A percentile compares a stretch with the other conserved stretches of the same genome.
These are phyloP conservation scores for Xerophyta viscosa DNA, from an alignment of 106 monocot species.

Conservation along the genomic window DNA sequence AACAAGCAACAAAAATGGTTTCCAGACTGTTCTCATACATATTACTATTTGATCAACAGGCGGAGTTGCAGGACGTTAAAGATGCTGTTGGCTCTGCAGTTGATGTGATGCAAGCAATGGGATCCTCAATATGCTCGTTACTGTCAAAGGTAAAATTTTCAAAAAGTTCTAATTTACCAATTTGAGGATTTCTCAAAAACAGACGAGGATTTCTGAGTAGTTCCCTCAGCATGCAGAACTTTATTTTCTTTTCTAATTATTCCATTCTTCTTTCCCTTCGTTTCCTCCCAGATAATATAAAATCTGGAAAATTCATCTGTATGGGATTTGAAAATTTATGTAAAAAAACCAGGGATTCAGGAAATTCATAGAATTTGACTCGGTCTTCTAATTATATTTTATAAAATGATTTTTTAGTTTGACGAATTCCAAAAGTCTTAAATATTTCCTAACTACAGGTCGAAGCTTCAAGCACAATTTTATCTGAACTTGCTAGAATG, in stretches of 20 bases:
- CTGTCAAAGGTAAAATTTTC: constrained; percentile 14
- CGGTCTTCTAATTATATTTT: neutral
- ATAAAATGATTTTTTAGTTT: too few relatives aligned
- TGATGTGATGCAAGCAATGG: constrained; percentile 31
- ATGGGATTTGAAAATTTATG: too few relatives aligned
- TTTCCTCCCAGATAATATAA: constrained; percentile 1
- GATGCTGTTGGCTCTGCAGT: constrained; percentile 26
- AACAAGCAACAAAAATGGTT: too few relatives aligned
- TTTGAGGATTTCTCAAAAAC: neutral
- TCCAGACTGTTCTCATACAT: too few relatives aligned
- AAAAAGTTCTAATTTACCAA: neutral
- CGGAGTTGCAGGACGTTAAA: constrained; percentile 42
- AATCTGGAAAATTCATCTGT: too few relatives aligned
- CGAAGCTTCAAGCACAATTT: constrained; percentile 42
- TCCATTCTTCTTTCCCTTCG: neutral
- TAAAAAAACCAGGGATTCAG: too few relatives aligned
- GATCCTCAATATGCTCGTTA: constrained; percentile 16
- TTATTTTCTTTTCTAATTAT: too few relatives aligned
- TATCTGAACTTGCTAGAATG: constrained; percentile 56
- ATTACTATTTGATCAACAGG: constrained; percentile 23
- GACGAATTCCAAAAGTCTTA: neutral
- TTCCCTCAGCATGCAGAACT: neutral
- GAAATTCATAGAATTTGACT: neutral
- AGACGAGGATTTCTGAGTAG: neutral
- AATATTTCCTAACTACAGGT: constrained; percentile 28